Conservation (phyloP, 2,329 filamentous ascomycete species). For the Incumbomyces delicatus region DNA sequence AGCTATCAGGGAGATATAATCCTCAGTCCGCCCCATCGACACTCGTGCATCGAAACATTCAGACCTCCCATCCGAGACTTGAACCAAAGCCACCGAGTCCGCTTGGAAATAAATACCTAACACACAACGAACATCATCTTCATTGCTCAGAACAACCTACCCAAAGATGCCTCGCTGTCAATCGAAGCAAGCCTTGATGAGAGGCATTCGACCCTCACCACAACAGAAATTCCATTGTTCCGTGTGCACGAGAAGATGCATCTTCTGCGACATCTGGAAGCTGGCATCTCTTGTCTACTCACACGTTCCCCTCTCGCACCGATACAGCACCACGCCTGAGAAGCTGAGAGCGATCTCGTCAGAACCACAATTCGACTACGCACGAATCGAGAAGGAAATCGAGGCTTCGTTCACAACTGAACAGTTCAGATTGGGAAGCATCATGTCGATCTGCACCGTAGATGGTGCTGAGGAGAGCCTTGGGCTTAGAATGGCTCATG, state of each 20-base stretch:
- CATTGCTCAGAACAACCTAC: background rate
- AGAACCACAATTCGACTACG: slow-evolving; percentile 11
- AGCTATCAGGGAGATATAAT: slow-evolving; percentile 5
- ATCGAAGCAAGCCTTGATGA: slow-evolving; percentile 15
- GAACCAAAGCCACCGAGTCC: background rate
- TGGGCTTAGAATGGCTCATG: slow-evolving; percentile 17
- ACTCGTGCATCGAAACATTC: background rate
- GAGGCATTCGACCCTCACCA: slow-evolving; percentile 14
- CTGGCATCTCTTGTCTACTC: slow-evolving; percentile 18
- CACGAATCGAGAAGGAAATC: slow-evolving; percentile 15
- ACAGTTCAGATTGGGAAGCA: slow-evolving; percentile 16
- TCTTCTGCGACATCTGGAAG: slow-evolving; percentile 22
- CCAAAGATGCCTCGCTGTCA: slow-evolving; percentile 14
- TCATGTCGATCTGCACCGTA: slow-evolving; percentile 20
- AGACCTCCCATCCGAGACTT: slow-evolving; percentile 6
- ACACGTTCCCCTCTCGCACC: slow-evolving; percentile 14
- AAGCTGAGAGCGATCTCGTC: slow-evolving; percentile 11
- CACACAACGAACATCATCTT: slow-evolving; percentile 1
- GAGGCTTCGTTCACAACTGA: slow-evolving; percentile 20
- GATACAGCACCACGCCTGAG: slow-evolving; percentile 14
- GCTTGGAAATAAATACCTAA: background rate
- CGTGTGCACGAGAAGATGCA: slow-evolving; percentile 15
- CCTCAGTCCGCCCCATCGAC: slow-evolving; percentile 1
- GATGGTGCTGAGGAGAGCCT: slow-evolving; percentile 17
- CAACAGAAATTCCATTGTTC: slow-evolving; percentile 16